phyloP scores from a whole-genome alignment of 352 stramenopile genomes.

The Phytophthora ohioensis region DNA sequence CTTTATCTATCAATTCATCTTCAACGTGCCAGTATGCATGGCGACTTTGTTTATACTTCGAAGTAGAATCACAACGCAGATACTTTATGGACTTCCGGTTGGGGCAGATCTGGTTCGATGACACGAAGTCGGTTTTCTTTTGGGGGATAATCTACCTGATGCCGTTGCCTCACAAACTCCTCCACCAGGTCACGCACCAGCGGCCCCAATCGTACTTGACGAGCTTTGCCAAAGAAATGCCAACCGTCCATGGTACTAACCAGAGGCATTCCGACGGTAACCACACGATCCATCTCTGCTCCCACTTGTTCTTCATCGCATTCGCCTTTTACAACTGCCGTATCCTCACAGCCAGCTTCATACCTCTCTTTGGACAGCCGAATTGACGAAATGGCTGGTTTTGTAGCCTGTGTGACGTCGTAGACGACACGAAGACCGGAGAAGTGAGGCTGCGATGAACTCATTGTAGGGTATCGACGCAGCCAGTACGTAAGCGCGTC shows the following conservation, averaged over 20 bases:
- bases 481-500: constrained; percentile 73
- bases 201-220: constrained; percentile 21
- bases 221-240: constrained; percentile 41
- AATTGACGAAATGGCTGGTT: constrained; percentile 46
- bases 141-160: constrained; percentile 33
- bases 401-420: constrained; percentile 30
- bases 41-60: neutral
- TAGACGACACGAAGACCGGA: constrained; percentile 59
- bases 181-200: constrained; percentile 50
- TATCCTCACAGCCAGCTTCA: constrained; percentile 6
- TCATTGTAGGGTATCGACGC: constrained; percentile 62
- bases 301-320: constrained; percentile 11
- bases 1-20: neutral
- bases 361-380: constrained; percentile 31
- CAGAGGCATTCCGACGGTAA: constrained; percentile 45
- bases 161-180: constrained; percentile 31
- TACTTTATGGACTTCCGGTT: constrained; percentile 6
- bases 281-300: constrained; percentile 14
- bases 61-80: constrained; percentile 23
- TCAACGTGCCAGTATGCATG: neutral
- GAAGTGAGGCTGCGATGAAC: constrained; percentile 79
- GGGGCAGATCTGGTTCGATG: constrained; percentile 11
- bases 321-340: neutral
- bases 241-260: constrained; percentile 40
- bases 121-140: constrained; percentile 37